Evolutionary conservation across 2,329 filamentous ascomycete genomes (phyloP), one percentile per base, ranked within the genome.

Genomic region (Emmonsia crescens): DNA sequence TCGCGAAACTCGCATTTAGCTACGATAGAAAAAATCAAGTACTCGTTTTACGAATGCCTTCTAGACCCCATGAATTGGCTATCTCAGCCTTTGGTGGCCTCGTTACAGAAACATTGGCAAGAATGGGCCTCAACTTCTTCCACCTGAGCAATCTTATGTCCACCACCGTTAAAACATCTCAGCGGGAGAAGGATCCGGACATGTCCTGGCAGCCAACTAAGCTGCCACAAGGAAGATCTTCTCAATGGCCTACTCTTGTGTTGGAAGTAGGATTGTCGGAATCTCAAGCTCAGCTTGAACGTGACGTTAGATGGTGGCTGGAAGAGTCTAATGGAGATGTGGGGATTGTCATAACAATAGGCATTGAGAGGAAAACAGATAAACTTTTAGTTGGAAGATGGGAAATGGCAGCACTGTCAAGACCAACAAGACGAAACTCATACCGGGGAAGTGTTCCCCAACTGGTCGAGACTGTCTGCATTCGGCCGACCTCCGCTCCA

Each of bases 201-300:
- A 36, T 21, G 21, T 24, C 61, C 2, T 60, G 42, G 19, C 38
- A 14, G 27, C 57, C 48, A 33, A 31, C 29, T 2, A 3, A 29
- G 21, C 19, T 56, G 8, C 61, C 46, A n/a, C 16, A 9, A 38
- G 57, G 31, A 48, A 16, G 46, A 55, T 19, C 42, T n/a, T 46
- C 31, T 38, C n/a, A 27, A 40, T 60, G 61, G 61, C 49, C 57
- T 19, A 48, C 19, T 3, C 36, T 62, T 12, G 40, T 57, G 16
- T 16, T 62, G 1, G 61, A 62, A 51, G 57, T 62, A 24, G 61
- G 57, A 9, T 21, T 21, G 16, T 29, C 38, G 5, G 57, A 56
- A 31, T 24, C 52, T 14, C 1, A 33, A 33, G 19, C n/a, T 6
- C 52, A 55, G 29, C 31, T 55, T 33, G 24, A 58, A 27, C 49